Evolutionary conservation across 208 protist species (phyloP).

Genomic region (Wallacemonas sp.): DNA sequence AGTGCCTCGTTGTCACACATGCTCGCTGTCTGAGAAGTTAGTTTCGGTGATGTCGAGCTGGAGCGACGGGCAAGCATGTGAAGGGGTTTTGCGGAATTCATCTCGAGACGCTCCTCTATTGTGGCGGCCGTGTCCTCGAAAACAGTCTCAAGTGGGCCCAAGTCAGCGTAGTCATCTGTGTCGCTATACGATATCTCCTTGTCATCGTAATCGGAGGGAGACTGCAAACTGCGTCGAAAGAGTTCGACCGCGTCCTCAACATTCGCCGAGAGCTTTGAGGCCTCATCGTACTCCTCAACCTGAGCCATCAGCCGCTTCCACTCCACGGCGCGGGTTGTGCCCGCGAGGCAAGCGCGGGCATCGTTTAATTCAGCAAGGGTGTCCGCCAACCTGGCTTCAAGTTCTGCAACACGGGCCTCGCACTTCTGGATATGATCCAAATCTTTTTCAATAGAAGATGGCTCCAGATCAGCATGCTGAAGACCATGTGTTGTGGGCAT

Average conservation of each 20-base stretch:
- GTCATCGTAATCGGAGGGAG: slow-evolving; percentile 49
- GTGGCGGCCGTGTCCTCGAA: slow-evolving; percentile 50
- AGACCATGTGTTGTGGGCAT: slow-evolving; percentile 16
- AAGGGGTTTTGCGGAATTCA: slow-evolving; percentile 6
- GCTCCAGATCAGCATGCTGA: slow-evolving; percentile 40
- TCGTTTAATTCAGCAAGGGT: slow-evolving; percentile 68
- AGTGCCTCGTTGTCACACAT: background rate
- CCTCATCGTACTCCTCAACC: slow-evolving; percentile 38
- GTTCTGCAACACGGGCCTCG: slow-evolving; percentile 67
- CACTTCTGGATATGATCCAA: slow-evolving; percentile 37
- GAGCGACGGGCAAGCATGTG: background rate
- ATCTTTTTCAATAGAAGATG: slow-evolving; percentile 41
- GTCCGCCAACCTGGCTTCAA: slow-evolving; percentile 78
- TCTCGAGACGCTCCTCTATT: slow-evolving; percentile 26
- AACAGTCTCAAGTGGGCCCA: slow-evolving; percentile 46
- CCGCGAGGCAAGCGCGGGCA: slow-evolving; percentile 40
- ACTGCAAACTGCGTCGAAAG: slow-evolving; percentile 46
- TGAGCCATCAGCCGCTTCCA: slow-evolving; percentile 86
- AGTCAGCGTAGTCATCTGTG: slow-evolving; percentile 82
- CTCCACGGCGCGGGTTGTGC: slow-evolving; percentile 68
- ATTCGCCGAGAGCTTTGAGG: background rate
- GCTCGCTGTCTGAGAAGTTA: background rate
- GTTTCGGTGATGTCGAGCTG: background rate
- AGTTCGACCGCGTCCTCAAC: slow-evolving; percentile 29
- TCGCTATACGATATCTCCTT: slow-evolving; percentile 52